A percentile compares a stretch with the other conserved stretches of the same genome.
Evolutionary conservation across 768 basidiomycete species (phyloP).

Genomic region (Exsudoporus frostii): DNA sequence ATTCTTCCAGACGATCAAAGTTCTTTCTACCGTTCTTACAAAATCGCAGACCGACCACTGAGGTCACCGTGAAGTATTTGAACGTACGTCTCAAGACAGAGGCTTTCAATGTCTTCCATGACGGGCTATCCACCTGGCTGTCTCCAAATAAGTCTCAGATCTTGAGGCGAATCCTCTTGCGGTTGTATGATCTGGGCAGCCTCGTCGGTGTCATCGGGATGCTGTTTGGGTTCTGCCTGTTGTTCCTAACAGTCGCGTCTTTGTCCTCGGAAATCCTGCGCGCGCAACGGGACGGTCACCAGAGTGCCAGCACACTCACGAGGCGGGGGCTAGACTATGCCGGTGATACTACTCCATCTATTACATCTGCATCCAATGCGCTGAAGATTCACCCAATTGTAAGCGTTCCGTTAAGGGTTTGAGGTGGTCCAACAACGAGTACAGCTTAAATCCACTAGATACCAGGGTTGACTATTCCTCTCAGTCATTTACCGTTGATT

Average conservation of each 20-base stretch:
- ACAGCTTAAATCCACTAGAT: conserved; percentile 45
- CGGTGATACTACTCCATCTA: background rate
- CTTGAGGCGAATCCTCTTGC: conserved; percentile 27
- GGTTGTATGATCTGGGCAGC: conserved; percentile 51
- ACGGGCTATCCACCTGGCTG: conserved; percentile 38
- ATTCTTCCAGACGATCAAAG: conserved; percentile 16
- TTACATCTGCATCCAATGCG: background rate
- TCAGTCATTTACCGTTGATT: conserved; percentile 67
- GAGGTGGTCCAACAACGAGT: background rate
- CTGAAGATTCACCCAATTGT: conserved; percentile 31
- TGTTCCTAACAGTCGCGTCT: conserved; percentile 35
- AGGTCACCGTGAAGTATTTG: conserved; percentile 25
- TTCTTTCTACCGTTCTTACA: conserved; percentile 20
- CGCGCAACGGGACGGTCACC: background rate
- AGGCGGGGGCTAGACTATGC: conserved; percentile 14
- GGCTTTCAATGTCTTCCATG: conserved; percentile 48
- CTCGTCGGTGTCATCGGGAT: conserved; percentile 47
- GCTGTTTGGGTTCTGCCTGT: conserved; percentile 37
- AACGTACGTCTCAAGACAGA: conserved; percentile 45
- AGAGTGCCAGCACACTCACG: conserved; percentile 5
- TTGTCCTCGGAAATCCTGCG: conserved; percentile 17
- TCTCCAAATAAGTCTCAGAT: conserved; percentile 26
- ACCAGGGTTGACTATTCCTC: conserved; percentile 77
- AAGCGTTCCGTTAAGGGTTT: conserved; percentile 10
- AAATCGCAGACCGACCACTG: conserved; percentile 16